These are phyloP conservation scores for Hymenoscyphus occultus DNA, from an alignment of 2,329 filamentous ascomycete genomes.

Conservation along the genomic window DNA sequence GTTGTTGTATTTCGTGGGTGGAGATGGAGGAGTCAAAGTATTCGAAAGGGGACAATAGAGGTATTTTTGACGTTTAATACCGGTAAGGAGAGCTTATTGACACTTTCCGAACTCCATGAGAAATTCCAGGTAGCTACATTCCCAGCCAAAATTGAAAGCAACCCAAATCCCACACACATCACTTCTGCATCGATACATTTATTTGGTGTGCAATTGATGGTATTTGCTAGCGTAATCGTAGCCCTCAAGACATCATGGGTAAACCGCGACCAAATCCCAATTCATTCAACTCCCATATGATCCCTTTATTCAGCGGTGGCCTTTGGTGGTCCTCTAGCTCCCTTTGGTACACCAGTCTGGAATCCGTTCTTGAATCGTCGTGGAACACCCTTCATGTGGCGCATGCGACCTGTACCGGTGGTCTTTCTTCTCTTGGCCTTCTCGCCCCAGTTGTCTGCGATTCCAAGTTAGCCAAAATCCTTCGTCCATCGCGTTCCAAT, in stretches of 20 bases:
- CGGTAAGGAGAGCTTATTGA: constrained; percentile 7
- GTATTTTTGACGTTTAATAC: constrained; percentile 7
- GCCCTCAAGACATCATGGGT: constrained; percentile 32
- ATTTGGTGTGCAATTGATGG: constrained; percentile 33
- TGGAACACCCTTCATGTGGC: constrained; percentile 88
- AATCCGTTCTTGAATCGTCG: constrained; percentile 98
- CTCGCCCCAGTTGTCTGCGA: constrained; percentile 98
- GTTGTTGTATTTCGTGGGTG: constrained; percentile 75
- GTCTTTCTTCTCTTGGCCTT: constrained; percentile 99
- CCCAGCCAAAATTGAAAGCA: constrained; percentile 2
- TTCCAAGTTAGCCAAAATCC: constrained; percentile 64
- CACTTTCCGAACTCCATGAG: constrained; percentile 11
- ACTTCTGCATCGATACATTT: constrained; percentile 22
- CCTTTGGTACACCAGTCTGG: constrained; percentile 85
- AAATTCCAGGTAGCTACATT: constrained; percentile 7
- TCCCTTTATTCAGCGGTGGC: constrained; percentile 36
- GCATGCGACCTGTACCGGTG: constrained; percentile 92
- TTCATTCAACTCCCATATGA: constrained; percentile 36
- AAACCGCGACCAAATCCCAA: constrained; percentile 37
- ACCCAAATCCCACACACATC: constrained; percentile 19
- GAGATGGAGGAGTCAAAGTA: constrained; percentile 75
- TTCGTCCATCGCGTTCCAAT: constrained; percentile 63
- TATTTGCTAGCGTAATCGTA: constrained; percentile 36
- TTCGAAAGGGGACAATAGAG: constrained; percentile 73
- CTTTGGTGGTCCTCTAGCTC: constrained; percentile 62